These are phyloP conservation scores for Teratosphaeria destructans DNA, from an alignment of 2,329 filamentous ascomycete species.

Conservation along the genomic window DNA sequence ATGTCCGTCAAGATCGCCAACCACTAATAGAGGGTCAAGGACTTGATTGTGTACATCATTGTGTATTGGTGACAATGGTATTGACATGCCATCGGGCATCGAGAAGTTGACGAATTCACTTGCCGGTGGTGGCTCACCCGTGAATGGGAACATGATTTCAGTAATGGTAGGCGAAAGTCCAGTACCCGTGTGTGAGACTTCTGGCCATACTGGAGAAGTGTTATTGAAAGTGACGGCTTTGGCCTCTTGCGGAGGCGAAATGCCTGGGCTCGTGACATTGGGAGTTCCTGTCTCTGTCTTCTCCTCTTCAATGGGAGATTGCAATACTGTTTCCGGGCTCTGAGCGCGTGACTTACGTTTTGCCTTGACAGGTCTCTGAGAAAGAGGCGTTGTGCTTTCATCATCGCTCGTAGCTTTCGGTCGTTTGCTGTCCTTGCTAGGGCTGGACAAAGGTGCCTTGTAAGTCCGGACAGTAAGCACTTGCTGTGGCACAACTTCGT, in stretches of 20 bases:
- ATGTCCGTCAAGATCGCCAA: constrained; percentile 7
- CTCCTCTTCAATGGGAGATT: background rate
- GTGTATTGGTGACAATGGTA: constrained; percentile 11
- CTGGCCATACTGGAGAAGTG: background rate
- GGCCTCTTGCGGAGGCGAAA: background rate
- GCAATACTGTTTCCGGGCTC: background rate
- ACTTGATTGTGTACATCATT: background rate
- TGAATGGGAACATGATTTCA: constrained; percentile 16
- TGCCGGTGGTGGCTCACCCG: constrained; percentile 4
- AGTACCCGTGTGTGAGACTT: background rate
- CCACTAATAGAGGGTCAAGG: constrained; percentile 12
- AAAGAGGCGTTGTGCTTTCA: background rate
- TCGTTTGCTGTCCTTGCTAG: constrained; percentile 7
- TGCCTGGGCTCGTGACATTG: background rate
- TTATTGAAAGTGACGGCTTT: background rate
- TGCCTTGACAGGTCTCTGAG: constrained; percentile 6
- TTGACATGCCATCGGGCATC: constrained; percentile 17
- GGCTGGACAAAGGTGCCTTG: background rate
- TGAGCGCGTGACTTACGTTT: constrained; percentile 4
- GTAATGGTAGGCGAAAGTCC: constrained; percentile 21
- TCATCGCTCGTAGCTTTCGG: constrained; percentile 5
- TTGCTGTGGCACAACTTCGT: constrained; percentile 2
- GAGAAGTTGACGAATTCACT: constrained; percentile 19
- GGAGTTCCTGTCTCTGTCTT: background rate
- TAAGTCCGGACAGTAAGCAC: background rate